phyloP scores from a whole-genome alignment of 805 yeast species.

The Nakazawaea ernobii region DNA sequence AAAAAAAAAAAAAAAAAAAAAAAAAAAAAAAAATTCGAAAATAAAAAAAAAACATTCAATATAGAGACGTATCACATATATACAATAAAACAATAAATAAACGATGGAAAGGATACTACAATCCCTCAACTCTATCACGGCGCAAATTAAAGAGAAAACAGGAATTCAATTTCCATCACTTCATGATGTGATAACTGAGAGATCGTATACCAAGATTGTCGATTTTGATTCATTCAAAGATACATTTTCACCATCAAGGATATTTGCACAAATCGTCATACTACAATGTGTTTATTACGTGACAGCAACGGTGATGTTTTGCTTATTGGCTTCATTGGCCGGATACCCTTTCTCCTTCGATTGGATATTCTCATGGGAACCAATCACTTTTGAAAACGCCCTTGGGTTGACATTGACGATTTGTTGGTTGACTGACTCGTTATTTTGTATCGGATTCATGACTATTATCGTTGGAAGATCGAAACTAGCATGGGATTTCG shows the following conservation, averaged over 20 bases:
- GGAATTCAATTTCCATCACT: not conserved
- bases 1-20: slow-evolving; percentile 14
- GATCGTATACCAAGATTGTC: slow-evolving; percentile 12
- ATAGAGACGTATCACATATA: not conserved
- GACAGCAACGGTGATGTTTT: slow-evolving; percentile 63
- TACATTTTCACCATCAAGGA: slow-evolving; percentile 45
- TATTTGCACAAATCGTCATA: slow-evolving; percentile 66
- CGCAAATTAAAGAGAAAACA: not conserved
- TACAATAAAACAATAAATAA: not conserved
- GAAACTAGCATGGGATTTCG: slow-evolving; percentile 94
- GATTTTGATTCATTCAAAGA: slow-evolving; percentile 23
- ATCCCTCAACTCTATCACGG: not conserved
- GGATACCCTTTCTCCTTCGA: slow-evolving; percentile 64
- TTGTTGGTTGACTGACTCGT: slow-evolving; percentile 79
- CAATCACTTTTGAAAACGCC: slow-evolving; percentile 67
- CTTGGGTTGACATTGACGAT: slow-evolving; percentile 70
- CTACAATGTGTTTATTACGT: slow-evolving; percentile 76
- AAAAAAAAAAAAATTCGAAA: not conserved
- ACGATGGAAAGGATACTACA: slow-evolving; percentile 2
- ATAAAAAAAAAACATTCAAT: not conserved
- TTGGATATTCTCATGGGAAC: slow-evolving; percentile 80
- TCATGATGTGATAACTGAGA: not conserved
- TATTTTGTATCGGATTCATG: slow-evolving; percentile 78
- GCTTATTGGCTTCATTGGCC: slow-evolving; percentile 55
- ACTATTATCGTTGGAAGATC: slow-evolving; percentile 88